phyloP scores from a whole-genome alignment of 331 rosid species.

The Dryas integrifolia region DNA sequence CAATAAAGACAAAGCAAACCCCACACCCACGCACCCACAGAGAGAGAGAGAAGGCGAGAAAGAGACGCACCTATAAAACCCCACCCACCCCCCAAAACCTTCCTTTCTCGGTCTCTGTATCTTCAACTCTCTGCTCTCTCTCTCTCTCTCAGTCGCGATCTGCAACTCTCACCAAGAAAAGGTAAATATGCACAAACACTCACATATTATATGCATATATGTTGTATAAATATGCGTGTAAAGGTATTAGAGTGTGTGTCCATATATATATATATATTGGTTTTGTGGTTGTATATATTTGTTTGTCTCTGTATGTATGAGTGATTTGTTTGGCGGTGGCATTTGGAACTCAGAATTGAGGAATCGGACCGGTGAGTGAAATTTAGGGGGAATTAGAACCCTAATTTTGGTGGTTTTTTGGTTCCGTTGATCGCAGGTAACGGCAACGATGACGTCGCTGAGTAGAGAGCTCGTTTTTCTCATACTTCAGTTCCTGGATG shows the following conservation, averaged over 20 bases:
- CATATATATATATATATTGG: background rate
- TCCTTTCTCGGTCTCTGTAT: background rate
- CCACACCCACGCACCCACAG: background rate
- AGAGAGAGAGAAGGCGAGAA: no score
- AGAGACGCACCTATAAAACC: background rate
- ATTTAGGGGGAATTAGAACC: conserved; percentile 7
- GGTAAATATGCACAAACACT: background rate
- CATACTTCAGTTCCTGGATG: conserved; percentile 20
- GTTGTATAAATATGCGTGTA: background rate
- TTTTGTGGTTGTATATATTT: background rate
- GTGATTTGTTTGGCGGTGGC: background rate
- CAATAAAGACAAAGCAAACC: background rate
- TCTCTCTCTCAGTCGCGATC: background rate
- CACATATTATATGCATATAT: background rate
- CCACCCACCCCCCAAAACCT: background rate
- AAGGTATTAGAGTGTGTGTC: background rate
- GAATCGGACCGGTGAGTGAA: background rate
- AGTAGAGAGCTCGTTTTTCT: conserved; percentile 9
- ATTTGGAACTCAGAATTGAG: background rate
- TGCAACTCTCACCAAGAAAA: background rate
- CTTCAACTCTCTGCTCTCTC: background rate
- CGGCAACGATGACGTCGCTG: conserved; percentile 4
- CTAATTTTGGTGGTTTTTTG: conserved; percentile 9
- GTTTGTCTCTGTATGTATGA: background rate
- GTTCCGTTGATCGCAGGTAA: background rate